Percentiles rank a stretch among this genome's conserved stretches.
These are phyloP conservation scores for Talaromyces funiculosus DNA, from an alignment of 2,329 filamentous ascomycete genomes.

Conservation along the genomic window DNA sequence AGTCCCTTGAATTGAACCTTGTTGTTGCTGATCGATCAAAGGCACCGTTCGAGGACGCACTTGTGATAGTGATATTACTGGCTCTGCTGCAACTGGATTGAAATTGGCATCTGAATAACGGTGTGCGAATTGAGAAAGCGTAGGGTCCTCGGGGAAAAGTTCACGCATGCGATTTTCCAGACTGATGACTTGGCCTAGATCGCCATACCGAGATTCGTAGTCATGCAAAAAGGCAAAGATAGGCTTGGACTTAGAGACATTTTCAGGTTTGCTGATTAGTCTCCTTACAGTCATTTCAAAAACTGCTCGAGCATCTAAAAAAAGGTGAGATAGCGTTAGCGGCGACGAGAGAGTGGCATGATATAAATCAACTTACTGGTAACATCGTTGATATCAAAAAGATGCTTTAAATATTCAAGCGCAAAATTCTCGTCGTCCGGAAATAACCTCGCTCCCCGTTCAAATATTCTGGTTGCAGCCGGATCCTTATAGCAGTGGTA, in stretches of 20 bases:
- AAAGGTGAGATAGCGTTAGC: not conserved
- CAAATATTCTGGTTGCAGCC: conserved; percentile 90
- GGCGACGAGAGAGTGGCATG: too few species aligned
- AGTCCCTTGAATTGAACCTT: conserved; percentile 29
- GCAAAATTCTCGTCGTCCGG: conserved; percentile 91
- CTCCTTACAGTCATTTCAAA: conserved; percentile 91
- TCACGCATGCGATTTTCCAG: conserved; percentile 89
- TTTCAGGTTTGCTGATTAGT: conserved; percentile 70
- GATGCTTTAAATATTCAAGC: conserved; percentile 90
- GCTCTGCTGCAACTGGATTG: conserved; percentile 72
- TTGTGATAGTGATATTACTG: conserved; percentile 79
- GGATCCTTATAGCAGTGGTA: conserved; percentile 93
- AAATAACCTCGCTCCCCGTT: conserved; percentile 87
- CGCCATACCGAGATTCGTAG: conserved; percentile 90
- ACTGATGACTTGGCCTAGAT: conserved; percentile 82
- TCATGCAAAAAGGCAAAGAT: conserved; percentile 91
- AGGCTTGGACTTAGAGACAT: conserved; percentile 68
- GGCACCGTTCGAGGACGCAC: conserved; percentile 57
- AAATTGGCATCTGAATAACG: conserved; percentile 71
- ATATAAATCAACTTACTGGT: conserved; percentile 62
- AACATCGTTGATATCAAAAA: conserved; percentile 86
- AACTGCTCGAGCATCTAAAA: conserved; percentile 88
- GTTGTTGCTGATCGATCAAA: conserved; percentile 19
- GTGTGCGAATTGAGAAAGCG: conserved; percentile 66
- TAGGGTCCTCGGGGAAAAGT: conserved; percentile 83